Percentiles rank a stretch among this genome's conserved stretches.
Evolutionary conservation across 805 yeast species (phyloP).

Genomic region (Saccharomycopsis malanga): DNA sequence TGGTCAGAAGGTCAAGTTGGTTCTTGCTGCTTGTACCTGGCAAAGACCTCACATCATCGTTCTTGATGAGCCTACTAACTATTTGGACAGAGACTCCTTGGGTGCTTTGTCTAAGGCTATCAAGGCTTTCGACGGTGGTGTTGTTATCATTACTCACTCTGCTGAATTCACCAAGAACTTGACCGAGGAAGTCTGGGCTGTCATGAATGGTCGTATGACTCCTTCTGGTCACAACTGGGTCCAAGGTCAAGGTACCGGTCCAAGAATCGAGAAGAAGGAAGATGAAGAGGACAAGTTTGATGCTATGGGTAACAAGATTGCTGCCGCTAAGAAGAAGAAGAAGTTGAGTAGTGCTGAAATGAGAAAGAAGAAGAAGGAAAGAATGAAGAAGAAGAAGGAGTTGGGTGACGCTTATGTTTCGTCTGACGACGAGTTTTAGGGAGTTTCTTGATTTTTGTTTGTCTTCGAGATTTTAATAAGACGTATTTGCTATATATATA

Average conservation of each 20-base stretch:
- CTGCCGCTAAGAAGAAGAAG: slow-evolving; percentile 90
- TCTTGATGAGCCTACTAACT: slow-evolving; percentile 99
- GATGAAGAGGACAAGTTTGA: slow-evolving; percentile 97
- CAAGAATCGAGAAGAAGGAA: slow-evolving; percentile 96
- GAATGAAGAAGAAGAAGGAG: slow-evolving; percentile 99
- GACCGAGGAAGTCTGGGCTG: slow-evolving; percentile 99
- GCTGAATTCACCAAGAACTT: slow-evolving; percentile 99
- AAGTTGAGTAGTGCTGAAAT: slow-evolving; percentile 98
- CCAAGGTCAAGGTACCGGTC: slow-evolving; percentile 99
- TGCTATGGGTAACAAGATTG: slow-evolving; percentile 99
- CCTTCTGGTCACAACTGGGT: slow-evolving; percentile 99
- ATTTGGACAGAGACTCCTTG: slow-evolving; percentile 97
- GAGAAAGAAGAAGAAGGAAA: slow-evolving; percentile 99
- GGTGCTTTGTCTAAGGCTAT: slow-evolving; percentile 99
- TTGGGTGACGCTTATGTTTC: slow-evolving; percentile 99
- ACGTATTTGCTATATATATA: too few relatives aligned
- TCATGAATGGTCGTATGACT: slow-evolving; percentile 94
- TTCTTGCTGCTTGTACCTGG: slow-evolving; percentile 99
- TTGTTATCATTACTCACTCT: slow-evolving; percentile 98
- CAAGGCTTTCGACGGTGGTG: slow-evolving; percentile 99
- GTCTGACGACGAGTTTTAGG: slow-evolving; percentile 83
- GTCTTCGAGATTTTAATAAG: too few relatives aligned
- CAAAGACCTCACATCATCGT: slow-evolving; percentile 99
- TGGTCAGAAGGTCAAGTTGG: slow-evolving; percentile 99
- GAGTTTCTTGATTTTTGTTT: neutral